Base-by-base conservation (phyloP, 2,329 filamentous ascomycete species). In the Podosphaera xanthii region DNA sequence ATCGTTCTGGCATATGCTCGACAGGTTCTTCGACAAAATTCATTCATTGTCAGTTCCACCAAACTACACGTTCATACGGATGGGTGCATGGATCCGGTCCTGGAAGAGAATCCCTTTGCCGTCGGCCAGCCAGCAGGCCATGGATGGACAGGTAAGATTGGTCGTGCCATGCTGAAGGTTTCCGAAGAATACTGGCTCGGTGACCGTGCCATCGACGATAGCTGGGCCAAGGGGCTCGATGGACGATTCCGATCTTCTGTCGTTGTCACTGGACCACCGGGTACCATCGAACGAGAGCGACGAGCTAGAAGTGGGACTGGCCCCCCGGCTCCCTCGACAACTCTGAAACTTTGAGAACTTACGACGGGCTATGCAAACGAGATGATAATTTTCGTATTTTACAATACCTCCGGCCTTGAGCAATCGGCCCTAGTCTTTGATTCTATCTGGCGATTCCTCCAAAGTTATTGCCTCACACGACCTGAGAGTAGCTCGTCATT, bases 1-100 rank as follows among this genome's bases (percentile, higher is more conserved):
- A 78, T 96, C 59, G 81, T 94, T 69, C 82, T 94, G 72, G 82
- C 87, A 5, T 92, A 86, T 70, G 87, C 90, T 2, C 80, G 87
- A 62, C 80, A 83, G 68, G 83, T 87, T 12, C 72, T 96, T 57
- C 79, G 86, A 61, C 82, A 83, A 64, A 81, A 87, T 69, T 76
- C 84, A 57, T 77, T 79, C 63, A 70, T 74, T 14, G 73, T 73
- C n/a, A 65, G 64, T 10, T 63, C 65, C 5, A 52, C 61, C 33
- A 68, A 68, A 52, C 53, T 68, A 22, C 67, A 69, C 38, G 53
- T 69, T 0, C 67, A 69, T 44, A 68, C 63, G n/a, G 69, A 69
- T 61, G 64, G 66, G 12, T 59, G 58, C 12, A 69, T 71, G 34
- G 73, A 77, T 60, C 78, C 81, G 62, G 58, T 54, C 8, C 68